Base-by-base conservation (phyloP, 495 filamentous ascomycete species). In the Jackrogersella minutella region DNA sequence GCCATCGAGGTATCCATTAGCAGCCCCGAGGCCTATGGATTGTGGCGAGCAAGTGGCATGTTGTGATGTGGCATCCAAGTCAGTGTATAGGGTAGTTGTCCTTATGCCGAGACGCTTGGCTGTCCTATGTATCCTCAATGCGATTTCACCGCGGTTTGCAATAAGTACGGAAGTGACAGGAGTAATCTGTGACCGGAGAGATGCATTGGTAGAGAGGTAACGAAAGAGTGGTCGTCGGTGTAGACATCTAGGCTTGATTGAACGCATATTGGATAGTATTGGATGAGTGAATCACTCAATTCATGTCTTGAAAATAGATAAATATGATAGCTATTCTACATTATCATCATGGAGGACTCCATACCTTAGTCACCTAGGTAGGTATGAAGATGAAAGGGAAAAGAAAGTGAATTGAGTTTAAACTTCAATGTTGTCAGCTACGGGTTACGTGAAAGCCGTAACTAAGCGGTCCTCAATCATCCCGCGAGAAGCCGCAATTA, bases 71-170 rank as follows among this genome's bases (percentile, higher is more conserved):
- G 90, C 87, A 77, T 99, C 96, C 8, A 93, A 91, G 66, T 96
- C 91, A 31, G 95, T 99, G 77, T 97, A 98, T 62, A 99, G 85
- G 0, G 93, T 97, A 5, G 94, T 97, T 21, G 93, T 96, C 56
- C 90, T 88, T 73, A 99, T 97, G 55, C 96, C 96, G 78, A 94
- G 90, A 43, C 88, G 83, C 24, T 90, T 81, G 7, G 95, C 95
- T 17, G 95, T 99, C 66, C 87, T 87, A 50, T 90, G 87, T 53
- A 99, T 93, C 59, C 95, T 90, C 82, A 98, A 81, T 53, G 95
- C 96, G 72, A 99, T 99, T 75, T 99, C 95, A 62, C 95, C 95
- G 66, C 95, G 87, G 73, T 99, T 99, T 13, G 95, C 95, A 72
- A 99, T 98, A 0, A 98, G 81, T 47, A 98, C 89, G 13, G 93